Evolutionary conservation across 331 rosid genomes (phyloP), one percentile per base, ranked within the genome.

Genomic region (Malus hybrid): DNA sequence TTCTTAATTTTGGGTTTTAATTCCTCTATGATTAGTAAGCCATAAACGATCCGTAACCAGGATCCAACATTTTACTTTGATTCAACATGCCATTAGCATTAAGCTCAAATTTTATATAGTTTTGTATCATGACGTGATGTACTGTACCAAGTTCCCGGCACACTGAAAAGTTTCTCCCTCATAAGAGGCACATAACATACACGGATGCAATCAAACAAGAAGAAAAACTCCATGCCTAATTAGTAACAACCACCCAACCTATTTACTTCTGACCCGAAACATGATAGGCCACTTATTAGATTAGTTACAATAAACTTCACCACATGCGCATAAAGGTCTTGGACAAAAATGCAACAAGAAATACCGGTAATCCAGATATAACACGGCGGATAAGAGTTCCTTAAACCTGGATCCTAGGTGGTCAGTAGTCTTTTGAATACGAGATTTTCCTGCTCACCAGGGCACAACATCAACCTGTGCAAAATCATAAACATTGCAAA

Each of bases 391-490:
- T 13, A 44, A 44, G 55, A 29, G 34, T 44, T 66, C 16, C 33
- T 26, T 20, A 26, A 57, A 34, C 63, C 20, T 33, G 42, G 24
- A 66, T 19, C 69, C 20, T 75, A 55, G 62, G 61, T 10, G 70
- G 79, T 75, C 75, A 75, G 64, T 55, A 39, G 75, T 78, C 78
- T 78, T 36, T 80, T 74, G 87, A 74, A 71, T 85, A 78, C 66
- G 60, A 58, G 73, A 78, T 74, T 64, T 79, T 75, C 53, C 73
- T 78, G 82, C 78, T 79, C 88, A 75, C 82, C 81, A 73, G 87
- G 69, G 79, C 70, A 48, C 71, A 71, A 81, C 84, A 76, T 74
- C 82, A 81, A 85, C 84, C 82, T 82, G 83, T 75, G 82, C 80
- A 87, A 62, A 78, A 80, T 67, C 84, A 83, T 46, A 68, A 61